Percentiles rank a stretch among this genome's conserved stretches.
Conservation (phyloP, 208 protist genomes). For the Acanthamoeba healyi region DNA sequence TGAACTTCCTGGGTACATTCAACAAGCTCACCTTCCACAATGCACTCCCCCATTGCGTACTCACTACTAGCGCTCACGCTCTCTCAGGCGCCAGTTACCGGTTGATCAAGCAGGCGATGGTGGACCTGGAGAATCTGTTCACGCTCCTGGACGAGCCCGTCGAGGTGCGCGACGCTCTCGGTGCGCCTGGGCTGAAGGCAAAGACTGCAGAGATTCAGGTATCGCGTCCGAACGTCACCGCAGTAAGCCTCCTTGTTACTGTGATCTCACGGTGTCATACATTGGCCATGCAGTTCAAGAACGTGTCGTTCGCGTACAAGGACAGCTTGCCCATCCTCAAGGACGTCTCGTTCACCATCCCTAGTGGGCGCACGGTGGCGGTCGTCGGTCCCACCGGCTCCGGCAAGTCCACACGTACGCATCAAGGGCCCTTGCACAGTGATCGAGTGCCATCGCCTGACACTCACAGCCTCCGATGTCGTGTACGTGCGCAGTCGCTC, state of each 20-base stretch:
- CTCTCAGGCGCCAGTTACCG: slow-evolving; percentile 88
- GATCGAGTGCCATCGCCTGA: not conserved
- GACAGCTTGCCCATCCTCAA: slow-evolving; percentile 77
- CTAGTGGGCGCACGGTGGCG: slow-evolving; percentile 86
- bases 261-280: too few relatives aligned
- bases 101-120: slow-evolving; percentile 87
- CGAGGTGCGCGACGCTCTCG: slow-evolving; percentile 36
- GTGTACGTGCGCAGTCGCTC: too few relatives aligned
- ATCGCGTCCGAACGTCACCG: too few relatives aligned
- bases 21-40: not conserved
- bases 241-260: too few relatives aligned
- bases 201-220: too few relatives aligned
- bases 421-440: not conserved
- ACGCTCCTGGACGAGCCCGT: slow-evolving; percentile 39
- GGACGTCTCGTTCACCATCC: slow-evolving; percentile 83
- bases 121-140: slow-evolving; percentile 91
- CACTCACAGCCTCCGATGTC: too few relatives aligned
- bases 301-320: slow-evolving; percentile 87
- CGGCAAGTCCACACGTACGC: slow-evolving; percentile 33
- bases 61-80: too few relatives aligned
- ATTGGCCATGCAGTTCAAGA: too few relatives aligned
- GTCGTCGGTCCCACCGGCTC: slow-evolving; percentile 88
- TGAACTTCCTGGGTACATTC: slow-evolving; percentile 90
- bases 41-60: too few relatives aligned
- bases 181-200: slow-evolving; percentile 49